phyloP scores from a whole-genome alignment of 768 basidiomycete genomes.

The Bullera alba region DNA sequence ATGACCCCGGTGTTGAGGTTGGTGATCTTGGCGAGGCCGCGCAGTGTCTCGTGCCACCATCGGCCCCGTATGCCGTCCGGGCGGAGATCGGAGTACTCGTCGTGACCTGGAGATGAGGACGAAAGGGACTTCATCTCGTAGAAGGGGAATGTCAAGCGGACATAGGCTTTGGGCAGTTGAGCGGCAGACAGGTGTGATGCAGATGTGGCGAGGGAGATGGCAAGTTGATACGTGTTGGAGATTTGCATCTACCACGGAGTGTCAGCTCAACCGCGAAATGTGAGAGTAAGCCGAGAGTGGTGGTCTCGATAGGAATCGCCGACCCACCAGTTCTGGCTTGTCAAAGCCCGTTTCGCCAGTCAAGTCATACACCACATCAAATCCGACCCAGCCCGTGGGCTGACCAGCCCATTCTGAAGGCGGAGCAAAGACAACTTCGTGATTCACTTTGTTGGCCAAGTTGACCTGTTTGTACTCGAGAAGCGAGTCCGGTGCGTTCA shows the following conservation, averaged over 20 bases:
- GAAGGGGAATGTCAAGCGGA: slow-evolving; percentile 38
- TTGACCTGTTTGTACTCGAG: slow-evolving; percentile 43
- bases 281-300: too few relatives aligned
- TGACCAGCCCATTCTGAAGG: slow-evolving; percentile 11
- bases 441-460: slow-evolving; percentile 14
- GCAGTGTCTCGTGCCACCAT: slow-evolving; percentile 43
- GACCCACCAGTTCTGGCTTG: slow-evolving; percentile 38
- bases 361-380: slow-evolving; percentile 41
- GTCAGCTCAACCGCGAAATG: too few relatives aligned
- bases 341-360: slow-evolving; percentile 41
- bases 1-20: slow-evolving; percentile 36
- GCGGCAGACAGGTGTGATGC: slow-evolving; percentile 16
- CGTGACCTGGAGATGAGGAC: slow-evolving; percentile 25
- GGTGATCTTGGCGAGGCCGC: slow-evolving; percentile 23
- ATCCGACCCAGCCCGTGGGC: slow-evolving; percentile 5
- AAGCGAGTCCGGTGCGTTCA: slow-evolving; percentile 4
- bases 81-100: slow-evolving; percentile 24
- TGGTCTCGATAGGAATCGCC: too few relatives aligned
- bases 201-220: slow-evolving; percentile 30
- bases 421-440: slow-evolving; percentile 27
- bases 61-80: slow-evolving; percentile 38
- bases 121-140: slow-evolving; percentile 42
- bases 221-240: slow-evolving; percentile 35
- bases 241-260: slow-evolving; percentile 39
- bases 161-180: slow-evolving; percentile 25